Percentiles rank a stretch among this genome's conserved stretches.
Evolutionary conservation across 345 rosid genomes (phyloP).

Genomic region (Chamaenerion angustifolium): DNA sequence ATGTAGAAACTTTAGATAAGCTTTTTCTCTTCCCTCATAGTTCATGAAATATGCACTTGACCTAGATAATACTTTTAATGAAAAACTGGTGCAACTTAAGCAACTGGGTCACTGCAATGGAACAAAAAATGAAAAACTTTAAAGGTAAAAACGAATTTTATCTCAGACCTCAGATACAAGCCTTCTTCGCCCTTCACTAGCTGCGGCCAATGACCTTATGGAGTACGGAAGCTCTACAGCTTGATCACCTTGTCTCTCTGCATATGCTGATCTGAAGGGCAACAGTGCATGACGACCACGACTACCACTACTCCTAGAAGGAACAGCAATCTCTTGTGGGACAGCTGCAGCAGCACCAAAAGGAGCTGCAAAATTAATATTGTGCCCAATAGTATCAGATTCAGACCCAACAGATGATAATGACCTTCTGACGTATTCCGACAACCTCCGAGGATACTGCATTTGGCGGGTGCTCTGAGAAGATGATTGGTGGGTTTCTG

Average conservation of each 20-base stretch:
- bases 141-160: slow-evolving; percentile 5
- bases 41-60: too few relatives aligned
- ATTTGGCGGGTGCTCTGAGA: slow-evolving; percentile 25
- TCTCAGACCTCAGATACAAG: slow-evolving; percentile 66
- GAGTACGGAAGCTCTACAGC: too few relatives aligned
- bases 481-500: slow-evolving; percentile 36
- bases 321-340: slow-evolving; percentile 26
- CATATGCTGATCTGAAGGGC: slow-evolving; percentile 42
- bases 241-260: too few relatives aligned
- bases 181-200: too few relatives aligned
- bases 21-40: too few relatives aligned
- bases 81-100: too few relatives aligned
- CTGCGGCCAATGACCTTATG: too few relatives aligned
- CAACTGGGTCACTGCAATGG: too few relatives aligned
- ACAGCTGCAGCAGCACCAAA: slow-evolving; percentile 21
- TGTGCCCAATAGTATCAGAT: slow-evolving; percentile 23
- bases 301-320: slow-evolving; percentile 24
- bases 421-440: slow-evolving; percentile 63
- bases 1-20: too few relatives aligned
- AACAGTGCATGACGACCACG: slow-evolving; percentile 28
- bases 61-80: too few relatives aligned
- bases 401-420: slow-evolving; percentile 38
- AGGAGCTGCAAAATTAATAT: slow-evolving; percentile 21
- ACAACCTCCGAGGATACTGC: slow-evolving; percentile 42
- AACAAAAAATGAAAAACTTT: background rate